Percentiles rank a stretch among this genome's conserved stretches.
These are phyloP conservation scores for Bondarzewia mesenterica DNA, from an alignment of 1,284 basidiomycete species.

Conservation along the genomic window DNA sequence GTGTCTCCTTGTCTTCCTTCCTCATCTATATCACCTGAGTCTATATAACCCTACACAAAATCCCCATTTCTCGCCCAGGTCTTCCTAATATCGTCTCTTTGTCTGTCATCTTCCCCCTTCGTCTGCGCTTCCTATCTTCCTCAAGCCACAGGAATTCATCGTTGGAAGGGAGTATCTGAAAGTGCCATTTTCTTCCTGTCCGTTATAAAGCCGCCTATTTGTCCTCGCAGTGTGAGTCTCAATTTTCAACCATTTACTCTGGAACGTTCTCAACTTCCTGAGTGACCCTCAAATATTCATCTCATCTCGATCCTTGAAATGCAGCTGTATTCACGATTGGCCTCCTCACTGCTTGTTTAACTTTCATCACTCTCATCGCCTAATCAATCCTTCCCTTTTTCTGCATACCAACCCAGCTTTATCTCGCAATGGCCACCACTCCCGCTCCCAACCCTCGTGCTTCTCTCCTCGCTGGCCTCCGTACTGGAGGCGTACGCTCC, in stretches of 20 bases:
- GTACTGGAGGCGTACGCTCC: conserved; percentile 78
- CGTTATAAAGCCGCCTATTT: conserved; percentile 3
- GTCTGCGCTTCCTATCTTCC: conserved; percentile 3
- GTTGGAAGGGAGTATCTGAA: background rate
- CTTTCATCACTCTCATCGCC: conserved; percentile 9
- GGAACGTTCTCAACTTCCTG: too few species aligned
- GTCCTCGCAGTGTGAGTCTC: conserved; percentile 1
- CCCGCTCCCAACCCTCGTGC: conserved; percentile 58
- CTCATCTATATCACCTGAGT: conserved; percentile 21
- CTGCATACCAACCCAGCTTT: conserved; percentile 15
- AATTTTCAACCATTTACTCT: background rate
- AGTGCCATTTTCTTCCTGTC: background rate
- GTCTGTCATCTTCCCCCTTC: conserved; percentile 2
- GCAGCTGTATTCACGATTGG: conserved; percentile 15
- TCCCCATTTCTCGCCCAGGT: background rate
- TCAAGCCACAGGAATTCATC: conserved; percentile 1
- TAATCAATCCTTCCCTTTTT: conserved; percentile 10
- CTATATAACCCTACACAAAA: conserved; percentile 10
- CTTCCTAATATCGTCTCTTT: conserved; percentile 4
- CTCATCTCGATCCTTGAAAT: background rate
- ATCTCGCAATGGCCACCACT: conserved; percentile 47
- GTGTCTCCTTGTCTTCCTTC: conserved; percentile 18
- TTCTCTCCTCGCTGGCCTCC: conserved; percentile 75
- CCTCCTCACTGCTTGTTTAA: conserved; percentile 11
- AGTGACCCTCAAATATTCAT: background rate